Base-by-base conservation (phyloP, 2,329 filamentous ascomycete species). In the Blastomyces silverae region DNA sequence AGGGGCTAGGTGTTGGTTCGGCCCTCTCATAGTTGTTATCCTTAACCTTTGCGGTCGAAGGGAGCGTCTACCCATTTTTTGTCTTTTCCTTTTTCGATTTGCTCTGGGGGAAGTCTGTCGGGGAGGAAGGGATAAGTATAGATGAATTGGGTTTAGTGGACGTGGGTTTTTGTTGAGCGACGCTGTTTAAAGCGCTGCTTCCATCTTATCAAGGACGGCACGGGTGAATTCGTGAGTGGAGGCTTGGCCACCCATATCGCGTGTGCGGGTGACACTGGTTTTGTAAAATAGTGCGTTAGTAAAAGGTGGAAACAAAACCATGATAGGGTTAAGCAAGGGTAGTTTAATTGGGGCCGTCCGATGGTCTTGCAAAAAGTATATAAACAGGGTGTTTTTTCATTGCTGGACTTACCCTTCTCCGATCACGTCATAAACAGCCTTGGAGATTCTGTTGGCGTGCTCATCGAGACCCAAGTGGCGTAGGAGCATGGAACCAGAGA, bases 381-480 rank as follows among this genome's bases (percentile, higher is more conserved):
- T 57, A 50, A 55, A 22, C 28, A 22, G 37, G 64, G 11, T 31
- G 8, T 39, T 28, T 31, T 37, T 37, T 17, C 17, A 11, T 48
- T 70, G 64, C 3, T 44, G 4, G 42, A 83, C 88, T 82, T 82
- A 94, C 90, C 91, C 92, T 76, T 97, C 91, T 72, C 89, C 88
- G 77, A 99, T 97, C 66, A 89, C 87, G 76, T 87, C 86, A 76
- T 89, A 89, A 58, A 89, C 86, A 42, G 80, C 81, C 75, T 93
- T 93, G 79, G 91, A 95, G 81, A 97, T 96, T 77, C 94, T 89
- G 87, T 97, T 97, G 75, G 94, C 94, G 79, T 99, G 94, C 79
- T 97, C 92, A 76, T 99, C 93, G 62, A 99, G 89, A 72, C 94
- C 94, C 70, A 99, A 86, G 82, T 99, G 94, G 77, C 94, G 89